These are phyloP conservation scores for Krasilnikovozyma curviuscula DNA, from an alignment of 768 basidiomycete genomes.

Conservation along the genomic window DNA sequence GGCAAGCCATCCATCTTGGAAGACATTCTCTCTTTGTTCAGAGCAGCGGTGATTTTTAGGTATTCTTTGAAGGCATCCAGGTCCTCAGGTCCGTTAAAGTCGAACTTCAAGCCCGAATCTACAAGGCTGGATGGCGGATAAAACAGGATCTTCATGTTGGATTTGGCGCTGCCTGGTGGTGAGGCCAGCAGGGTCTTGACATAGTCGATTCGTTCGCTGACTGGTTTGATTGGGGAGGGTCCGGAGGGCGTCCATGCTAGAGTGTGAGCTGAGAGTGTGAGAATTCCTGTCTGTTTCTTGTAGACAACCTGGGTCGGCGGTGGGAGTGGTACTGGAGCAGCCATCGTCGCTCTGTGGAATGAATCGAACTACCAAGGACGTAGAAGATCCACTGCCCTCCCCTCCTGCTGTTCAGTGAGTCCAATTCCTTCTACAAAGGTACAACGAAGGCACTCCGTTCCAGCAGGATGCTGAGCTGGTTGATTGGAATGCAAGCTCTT, in stretches of 20 bases:
- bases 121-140: constrained; percentile 17
- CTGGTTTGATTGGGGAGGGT: constrained; percentile 14
- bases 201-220: constrained; percentile 6
- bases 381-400: too few species aligned
- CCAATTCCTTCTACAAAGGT: too few species aligned
- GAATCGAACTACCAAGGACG: too few species aligned
- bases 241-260: constrained; percentile 63
- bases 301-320: constrained; percentile 39
- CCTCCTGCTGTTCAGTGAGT: too few species aligned
- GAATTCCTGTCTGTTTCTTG: constrained; percentile 59
- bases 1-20: constrained; percentile 14
- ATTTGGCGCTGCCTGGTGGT: constrained; percentile 20
- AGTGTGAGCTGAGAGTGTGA: constrained; percentile 52
- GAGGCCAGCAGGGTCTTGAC: constrained; percentile 24
- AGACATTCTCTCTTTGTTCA: constrained; percentile 12
- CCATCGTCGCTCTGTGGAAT: too few species aligned
- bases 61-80: constrained; percentile 20
- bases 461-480: too few species aligned
- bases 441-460: too few species aligned
- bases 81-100: constrained; percentile 21
- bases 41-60: constrained; percentile 20
- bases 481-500: too few species aligned
- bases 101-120: constrained; percentile 20
- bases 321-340: neutral
- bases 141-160: constrained; percentile 24